A percentile compares a stretch with the other conserved stretches of the same genome.
These are phyloP conservation scores for Lojkania enalia DNA, from an alignment of 2,329 filamentous ascomycete genomes.

Conservation along the genomic window DNA sequence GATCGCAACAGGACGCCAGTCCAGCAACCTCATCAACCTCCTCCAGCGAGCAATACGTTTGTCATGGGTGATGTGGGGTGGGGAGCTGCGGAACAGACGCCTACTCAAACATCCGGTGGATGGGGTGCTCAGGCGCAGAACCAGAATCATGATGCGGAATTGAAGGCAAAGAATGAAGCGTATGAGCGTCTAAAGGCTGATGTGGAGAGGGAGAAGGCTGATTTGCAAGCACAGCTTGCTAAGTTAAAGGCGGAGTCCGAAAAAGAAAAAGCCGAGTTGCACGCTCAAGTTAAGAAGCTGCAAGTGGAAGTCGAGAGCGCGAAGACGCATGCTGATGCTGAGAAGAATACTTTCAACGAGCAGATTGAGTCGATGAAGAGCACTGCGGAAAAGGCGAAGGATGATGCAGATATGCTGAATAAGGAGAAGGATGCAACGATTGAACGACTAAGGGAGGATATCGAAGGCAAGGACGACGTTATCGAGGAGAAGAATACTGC, in stretches of 20 bases:
- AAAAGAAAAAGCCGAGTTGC: conserved; percentile 23
- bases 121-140: conserved; percentile 7
- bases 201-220: conserved; percentile 21
- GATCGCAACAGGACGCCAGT: conserved; percentile 14
- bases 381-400: conserved; percentile 26
- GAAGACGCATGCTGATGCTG: conserved; percentile 21
- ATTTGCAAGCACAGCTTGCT: conserved; percentile 20
- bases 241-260: conserved; percentile 21
- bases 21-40: conserved; percentile 17
- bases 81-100: conserved; percentile 15
- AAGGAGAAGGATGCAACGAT: conserved; percentile 36
- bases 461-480: conserved; percentile 38
- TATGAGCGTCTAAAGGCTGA: conserved; percentile 28
- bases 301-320: conserved; percentile 11
- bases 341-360: conserved; percentile 21
- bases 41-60: conserved; percentile 13
- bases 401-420: conserved; percentile 22
- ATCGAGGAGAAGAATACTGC: conserved; percentile 32
- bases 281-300: conserved; percentile 13
- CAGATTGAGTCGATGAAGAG: conserved; percentile 26
- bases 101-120: conserved; percentile 13
- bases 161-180: conserved; percentile 36
- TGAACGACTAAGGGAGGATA: conserved; percentile 38
- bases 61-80: conserved; percentile 15
- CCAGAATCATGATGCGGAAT: conserved; percentile 22